Percentiles rank a stretch among this genome's conserved stretches.
Evolutionary conservation across 176 grass and related monocot genomes (phyloP).

Genomic region (Avena sativa): DNA sequence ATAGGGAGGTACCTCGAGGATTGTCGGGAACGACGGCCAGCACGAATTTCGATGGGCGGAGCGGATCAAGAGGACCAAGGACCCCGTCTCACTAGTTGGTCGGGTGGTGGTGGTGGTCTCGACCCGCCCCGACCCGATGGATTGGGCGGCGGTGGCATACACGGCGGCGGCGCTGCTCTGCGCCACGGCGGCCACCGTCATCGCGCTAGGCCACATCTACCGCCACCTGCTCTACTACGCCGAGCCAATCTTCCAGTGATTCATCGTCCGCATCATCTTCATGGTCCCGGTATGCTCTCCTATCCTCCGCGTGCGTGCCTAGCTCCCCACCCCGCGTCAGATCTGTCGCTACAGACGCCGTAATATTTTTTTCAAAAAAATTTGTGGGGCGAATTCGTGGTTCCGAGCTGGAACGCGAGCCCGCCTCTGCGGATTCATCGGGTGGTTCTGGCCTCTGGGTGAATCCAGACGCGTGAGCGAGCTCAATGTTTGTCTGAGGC

Average conservation of each 20-base stretch:
- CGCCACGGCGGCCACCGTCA: conserved; percentile 54
- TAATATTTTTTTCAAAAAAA: background rate
- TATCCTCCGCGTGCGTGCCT: background rate
- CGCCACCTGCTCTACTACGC: conserved; percentile 87
- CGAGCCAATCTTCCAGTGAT: conserved; percentile 77
- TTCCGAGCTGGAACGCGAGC: background rate
- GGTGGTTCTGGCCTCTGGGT: background rate
- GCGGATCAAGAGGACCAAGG: too few relatives aligned
- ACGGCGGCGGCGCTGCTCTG: too few relatives aligned
- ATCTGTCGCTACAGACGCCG: conserved; percentile 36
- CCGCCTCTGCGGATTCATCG: background rate
- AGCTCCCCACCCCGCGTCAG: conserved; percentile 8
- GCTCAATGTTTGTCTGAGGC: background rate
- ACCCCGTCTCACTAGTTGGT: too few relatives aligned
- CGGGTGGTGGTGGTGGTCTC: too few relatives aligned
- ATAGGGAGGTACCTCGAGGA: too few relatives aligned
- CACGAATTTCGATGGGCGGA: too few relatives aligned
- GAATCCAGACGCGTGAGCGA: background rate
- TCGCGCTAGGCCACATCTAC: conserved; percentile 83
- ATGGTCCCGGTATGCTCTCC: conserved; percentile 70
- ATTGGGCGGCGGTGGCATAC: too few relatives aligned
- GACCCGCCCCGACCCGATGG: too few relatives aligned
- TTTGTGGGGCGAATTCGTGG: background rate
- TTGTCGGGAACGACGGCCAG: too few relatives aligned
- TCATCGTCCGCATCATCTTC: conserved; percentile 93